Percentiles rank a stretch among this genome's conserved stretches.
phyloP scores from a whole-genome alignment of 805 yeast species.

The Lachancea dasiensis region DNA sequence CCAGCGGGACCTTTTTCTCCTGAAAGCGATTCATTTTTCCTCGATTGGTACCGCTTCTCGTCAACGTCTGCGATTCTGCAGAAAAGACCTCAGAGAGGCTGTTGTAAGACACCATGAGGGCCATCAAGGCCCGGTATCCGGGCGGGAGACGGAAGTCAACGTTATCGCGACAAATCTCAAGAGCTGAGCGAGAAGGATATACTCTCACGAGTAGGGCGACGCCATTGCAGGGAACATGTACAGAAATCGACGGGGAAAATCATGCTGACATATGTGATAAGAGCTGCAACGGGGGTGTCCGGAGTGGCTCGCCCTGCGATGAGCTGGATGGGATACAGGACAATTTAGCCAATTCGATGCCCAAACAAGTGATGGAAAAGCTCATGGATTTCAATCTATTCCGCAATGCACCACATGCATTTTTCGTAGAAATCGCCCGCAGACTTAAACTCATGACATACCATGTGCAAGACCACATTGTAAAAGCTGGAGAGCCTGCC shows the following conservation, averaged over 20 bases:
- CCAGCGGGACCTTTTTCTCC: no score
- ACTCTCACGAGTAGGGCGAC: neutral
- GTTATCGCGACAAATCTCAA: conserved; percentile 6
- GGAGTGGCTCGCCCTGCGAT: no score
- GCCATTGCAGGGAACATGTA: no score
- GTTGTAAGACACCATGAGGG: conserved; percentile 3
- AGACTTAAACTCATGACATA: conserved; percentile 53
- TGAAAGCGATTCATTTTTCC: neutral
- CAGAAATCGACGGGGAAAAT: neutral
- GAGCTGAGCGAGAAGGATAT: neutral
- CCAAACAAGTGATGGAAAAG: conserved; percentile 49
- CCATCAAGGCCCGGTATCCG: conserved; percentile 6
- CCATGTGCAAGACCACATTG: conserved; percentile 63
- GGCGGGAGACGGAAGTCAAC: conserved; percentile 3
- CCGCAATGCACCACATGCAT: conserved; percentile 59
- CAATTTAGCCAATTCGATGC: conserved; percentile 22
- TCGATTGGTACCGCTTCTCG: no score
- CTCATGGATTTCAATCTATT: conserved; percentile 59
- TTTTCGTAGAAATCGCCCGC: conserved; percentile 53
- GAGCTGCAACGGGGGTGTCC: neutral
- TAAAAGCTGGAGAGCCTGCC: conserved; percentile 66
- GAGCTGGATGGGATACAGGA: no score
- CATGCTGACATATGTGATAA: neutral
- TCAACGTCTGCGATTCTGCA: neutral
- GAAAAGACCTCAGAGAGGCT: neutral